Evolutionary conservation across 768 basidiomycete genomes (phyloP).

Genomic region (Lentinula edodes): DNA sequence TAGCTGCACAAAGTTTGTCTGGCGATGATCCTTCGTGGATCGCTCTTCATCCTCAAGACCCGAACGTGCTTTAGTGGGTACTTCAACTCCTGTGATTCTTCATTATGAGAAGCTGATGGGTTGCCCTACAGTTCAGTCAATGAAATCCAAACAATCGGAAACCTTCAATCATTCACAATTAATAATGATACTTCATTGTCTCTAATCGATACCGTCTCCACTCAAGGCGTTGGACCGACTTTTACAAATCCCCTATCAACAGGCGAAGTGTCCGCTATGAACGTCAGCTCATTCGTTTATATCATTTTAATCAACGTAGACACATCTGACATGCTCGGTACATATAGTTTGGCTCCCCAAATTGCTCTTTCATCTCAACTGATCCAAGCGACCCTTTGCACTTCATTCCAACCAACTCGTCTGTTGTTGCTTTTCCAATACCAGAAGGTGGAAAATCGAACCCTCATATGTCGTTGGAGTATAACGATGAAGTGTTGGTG

Average conservation of each 20-base stretch:
- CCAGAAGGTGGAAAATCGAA: conserved; percentile 41
- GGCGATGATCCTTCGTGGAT: conserved; percentile 61
- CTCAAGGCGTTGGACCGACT: conserved; percentile 48
- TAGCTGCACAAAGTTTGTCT: conserved; percentile 42
- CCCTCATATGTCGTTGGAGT: conserved; percentile 62
- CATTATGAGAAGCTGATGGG: conserved; percentile 1
- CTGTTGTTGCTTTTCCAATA: conserved; percentile 50
- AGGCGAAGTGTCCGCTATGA: conserved; percentile 55
- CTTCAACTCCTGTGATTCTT: background rate
- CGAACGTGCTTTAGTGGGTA: conserved; percentile 56
- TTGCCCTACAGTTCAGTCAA: conserved; percentile 48
- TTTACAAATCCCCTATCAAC: conserved; percentile 46
- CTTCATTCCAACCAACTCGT: conserved; percentile 27
- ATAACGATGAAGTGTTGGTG: conserved; percentile 51
- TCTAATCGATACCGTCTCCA: conserved; percentile 37
- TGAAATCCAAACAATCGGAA: conserved; percentile 36
- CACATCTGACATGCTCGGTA: background rate
- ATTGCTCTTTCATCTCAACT: conserved; percentile 12
- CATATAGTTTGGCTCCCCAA: conserved; percentile 8
- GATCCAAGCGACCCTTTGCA: conserved; percentile 38
- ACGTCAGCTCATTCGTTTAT: conserved; percentile 25
- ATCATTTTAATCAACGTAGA: background rate
- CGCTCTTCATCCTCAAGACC: conserved; percentile 47
- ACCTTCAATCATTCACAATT: conserved; percentile 55
- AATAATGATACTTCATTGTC: conserved; percentile 39